phyloP scores from a whole-genome alignment of 2,329 filamentous ascomycete species.

The Aspergillus udagawae region DNA sequence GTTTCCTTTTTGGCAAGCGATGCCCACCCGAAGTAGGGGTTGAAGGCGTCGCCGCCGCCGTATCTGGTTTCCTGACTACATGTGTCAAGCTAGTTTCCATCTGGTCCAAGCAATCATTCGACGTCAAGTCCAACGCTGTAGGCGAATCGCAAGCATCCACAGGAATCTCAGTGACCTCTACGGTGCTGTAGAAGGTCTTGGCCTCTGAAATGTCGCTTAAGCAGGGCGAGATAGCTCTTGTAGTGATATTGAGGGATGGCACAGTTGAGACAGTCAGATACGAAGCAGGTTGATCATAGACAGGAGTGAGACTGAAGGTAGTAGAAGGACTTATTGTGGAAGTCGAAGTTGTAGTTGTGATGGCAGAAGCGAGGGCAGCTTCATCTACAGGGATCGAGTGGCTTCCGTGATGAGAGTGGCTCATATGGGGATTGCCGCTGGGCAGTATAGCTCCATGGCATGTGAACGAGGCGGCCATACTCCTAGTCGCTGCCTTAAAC shows the following conservation, averaged over 20 bases:
- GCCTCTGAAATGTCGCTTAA: constrained; percentile 12
- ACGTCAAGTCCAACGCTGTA: neutral
- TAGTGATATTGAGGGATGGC: constrained; percentile 8
- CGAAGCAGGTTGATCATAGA: neutral
- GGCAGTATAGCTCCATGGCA: constrained; percentile 20
- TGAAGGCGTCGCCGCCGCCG: neutral
- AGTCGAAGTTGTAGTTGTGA: neutral
- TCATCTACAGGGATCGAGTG: neutral
- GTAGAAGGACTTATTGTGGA: constrained; percentile 1
- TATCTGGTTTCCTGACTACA: neutral
- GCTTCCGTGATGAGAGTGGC: neutral
- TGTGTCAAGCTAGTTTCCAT: constrained; percentile 1
- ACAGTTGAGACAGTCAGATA: constrained; percentile 1
- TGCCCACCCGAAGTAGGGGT: constrained; percentile 1
- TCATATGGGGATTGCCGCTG: constrained; percentile 7
- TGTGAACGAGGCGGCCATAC: constrained; percentile 23
- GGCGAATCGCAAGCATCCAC: constrained; percentile 5
- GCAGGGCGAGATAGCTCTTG: constrained; percentile 8
- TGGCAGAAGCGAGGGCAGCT: neutral
- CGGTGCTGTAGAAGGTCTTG: constrained; percentile 19
- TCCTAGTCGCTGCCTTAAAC: constrained; percentile 1
- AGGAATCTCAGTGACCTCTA: constrained; percentile 16
- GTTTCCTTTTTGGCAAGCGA: constrained; percentile 16
- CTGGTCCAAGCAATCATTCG: constrained; percentile 1
- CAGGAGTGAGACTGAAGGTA: constrained; percentile 6